Evolutionary conservation across 2,329 filamentous ascomycete genomes (phyloP).

Genomic region (Fusarium buxicola): DNA sequence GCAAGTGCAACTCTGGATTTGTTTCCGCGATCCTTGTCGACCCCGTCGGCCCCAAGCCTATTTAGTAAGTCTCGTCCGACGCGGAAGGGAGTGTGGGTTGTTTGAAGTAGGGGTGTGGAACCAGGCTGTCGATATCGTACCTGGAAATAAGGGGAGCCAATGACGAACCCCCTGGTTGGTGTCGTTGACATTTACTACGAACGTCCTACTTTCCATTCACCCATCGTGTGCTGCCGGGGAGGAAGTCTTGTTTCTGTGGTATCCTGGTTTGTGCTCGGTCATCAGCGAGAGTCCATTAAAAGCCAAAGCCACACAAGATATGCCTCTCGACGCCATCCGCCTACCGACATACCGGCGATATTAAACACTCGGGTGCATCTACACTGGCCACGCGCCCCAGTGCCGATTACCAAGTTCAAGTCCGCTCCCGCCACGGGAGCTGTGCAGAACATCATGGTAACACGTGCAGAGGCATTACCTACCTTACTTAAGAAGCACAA

Average conservation of each 20-base stretch:
- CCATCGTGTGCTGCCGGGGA: conserved; percentile 21
- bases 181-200: conserved; percentile 40
- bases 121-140: conserved; percentile 30
- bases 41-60: conserved; percentile 37
- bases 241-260: conserved; percentile 29
- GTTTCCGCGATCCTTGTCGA: conserved; percentile 42
- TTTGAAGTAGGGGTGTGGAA: conserved; percentile 39
- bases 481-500: background rate
- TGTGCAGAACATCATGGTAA: conserved; percentile 9
- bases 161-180: conserved; percentile 26
- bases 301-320: conserved; percentile 28
- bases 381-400: conserved; percentile 21
- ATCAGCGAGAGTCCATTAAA: conserved; percentile 28
- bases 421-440: conserved; percentile 15
- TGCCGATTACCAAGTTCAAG: conserved; percentile 7
- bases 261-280: conserved; percentile 32
- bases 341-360: conserved; percentile 29
- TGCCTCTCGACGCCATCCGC: conserved; percentile 26
- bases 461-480: conserved; percentile 2
- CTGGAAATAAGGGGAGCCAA: conserved; percentile 36
- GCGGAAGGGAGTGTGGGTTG: conserved; percentile 37
- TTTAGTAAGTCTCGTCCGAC: conserved; percentile 45
- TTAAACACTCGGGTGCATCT: conserved; percentile 22
- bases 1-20: conserved; percentile 38
- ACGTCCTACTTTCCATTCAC: conserved; percentile 28